A percentile compares a stretch with the other conserved stretches of the same genome.
Evolutionary conservation across 2,329 filamentous ascomycete genomes (phyloP).

Genomic region (Ascochyta fabae): DNA sequence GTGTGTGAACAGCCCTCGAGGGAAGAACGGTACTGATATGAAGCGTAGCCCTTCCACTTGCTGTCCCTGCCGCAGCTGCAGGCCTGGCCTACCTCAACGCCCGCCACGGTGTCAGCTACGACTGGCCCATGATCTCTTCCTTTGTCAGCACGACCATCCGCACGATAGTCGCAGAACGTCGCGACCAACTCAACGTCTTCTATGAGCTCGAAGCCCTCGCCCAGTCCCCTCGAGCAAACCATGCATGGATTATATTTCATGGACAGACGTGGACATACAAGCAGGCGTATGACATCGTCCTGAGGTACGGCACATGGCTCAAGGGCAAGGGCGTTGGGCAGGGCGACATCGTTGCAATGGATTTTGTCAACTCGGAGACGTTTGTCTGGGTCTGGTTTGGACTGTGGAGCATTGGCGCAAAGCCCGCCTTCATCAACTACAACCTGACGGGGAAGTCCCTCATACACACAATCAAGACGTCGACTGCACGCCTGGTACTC

Average conservation of each 20-base stretch:
- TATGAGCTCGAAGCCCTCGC: slow-evolving; percentile 45
- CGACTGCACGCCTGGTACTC: slow-evolving; percentile 62
- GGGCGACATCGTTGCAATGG: slow-evolving; percentile 49
- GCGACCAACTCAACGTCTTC: slow-evolving; percentile 66
- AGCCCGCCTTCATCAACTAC: slow-evolving; percentile 50
- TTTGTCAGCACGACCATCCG: slow-evolving; percentile 56
- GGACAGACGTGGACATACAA: slow-evolving; percentile 44
- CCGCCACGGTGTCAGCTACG: slow-evolving; percentile 69
- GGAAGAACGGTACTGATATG: neutral
- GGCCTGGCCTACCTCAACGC: slow-evolving; percentile 69
- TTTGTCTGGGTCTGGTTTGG: slow-evolving; percentile 50
- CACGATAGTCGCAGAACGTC: slow-evolving; percentile 57
- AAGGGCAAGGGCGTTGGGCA: slow-evolving; percentile 44
- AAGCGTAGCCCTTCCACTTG: slow-evolving; percentile 35
- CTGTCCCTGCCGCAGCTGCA: slow-evolving; percentile 46
- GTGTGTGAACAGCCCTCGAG: neutral
- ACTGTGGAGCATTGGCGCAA: slow-evolving; percentile 48
- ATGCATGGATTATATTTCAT: slow-evolving; percentile 43
- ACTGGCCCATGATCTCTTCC: slow-evolving; percentile 65
- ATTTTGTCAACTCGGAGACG: slow-evolving; percentile 46
- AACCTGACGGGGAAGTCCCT: slow-evolving; percentile 47
- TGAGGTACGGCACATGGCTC: slow-evolving; percentile 48
- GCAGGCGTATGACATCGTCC: slow-evolving; percentile 42
- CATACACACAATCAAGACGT: slow-evolving; percentile 63
- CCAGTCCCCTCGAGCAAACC: slow-evolving; percentile 32